Percentiles rank a stretch among this genome's conserved stretches.
Evolutionary conservation across 169 alveolate genomes (phyloP).

Genomic region (Eimeria necatrix): DNA sequence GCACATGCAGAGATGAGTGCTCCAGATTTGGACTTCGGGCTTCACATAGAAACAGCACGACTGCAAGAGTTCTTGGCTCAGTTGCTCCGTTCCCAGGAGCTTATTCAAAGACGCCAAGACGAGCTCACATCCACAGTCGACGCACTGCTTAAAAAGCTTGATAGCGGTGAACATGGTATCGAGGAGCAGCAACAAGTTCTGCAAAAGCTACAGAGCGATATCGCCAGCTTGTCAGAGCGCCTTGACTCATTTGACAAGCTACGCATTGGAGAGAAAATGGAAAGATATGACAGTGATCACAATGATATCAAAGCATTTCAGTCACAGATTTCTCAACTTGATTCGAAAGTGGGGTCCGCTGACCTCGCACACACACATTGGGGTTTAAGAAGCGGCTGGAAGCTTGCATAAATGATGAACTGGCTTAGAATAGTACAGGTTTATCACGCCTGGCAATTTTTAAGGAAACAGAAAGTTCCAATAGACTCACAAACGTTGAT

Average conservation of each 20-base stretch:
- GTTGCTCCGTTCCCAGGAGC: slow-evolving; percentile 47
- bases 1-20: slow-evolving; percentile 33
- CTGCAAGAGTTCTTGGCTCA: slow-evolving; percentile 58
- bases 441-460: too few relatives aligned
- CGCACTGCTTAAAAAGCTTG: slow-evolving; percentile 24
- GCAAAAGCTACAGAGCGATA: slow-evolving; percentile 37
- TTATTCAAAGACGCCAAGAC: slow-evolving; percentile 43
- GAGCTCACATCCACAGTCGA: slow-evolving; percentile 44
- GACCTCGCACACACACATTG: slow-evolving; percentile 1
- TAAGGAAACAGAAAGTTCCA: too few relatives aligned
- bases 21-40: slow-evolving; percentile 40
- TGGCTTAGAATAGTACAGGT: too few relatives aligned
- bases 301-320: slow-evolving; percentile 28
- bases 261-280: slow-evolving; percentile 52
- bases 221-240: slow-evolving; percentile 7
- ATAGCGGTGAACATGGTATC: slow-evolving; percentile 29
- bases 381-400: neutral
- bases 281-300: slow-evolving; percentile 49
- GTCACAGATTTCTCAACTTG: slow-evolving; percentile 50
- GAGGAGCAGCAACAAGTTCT: slow-evolving; percentile 49
- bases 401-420: too few relatives aligned
- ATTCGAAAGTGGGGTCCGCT: slow-evolving; percentile 59
- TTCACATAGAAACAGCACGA: slow-evolving; percentile 56
- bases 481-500: too few relatives aligned
- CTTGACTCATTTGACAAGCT: slow-evolving; percentile 12